Evolutionary conservation across 2,329 filamentous ascomycete species (phyloP).

Genomic region (Colletotrichum liaoningense): DNA sequence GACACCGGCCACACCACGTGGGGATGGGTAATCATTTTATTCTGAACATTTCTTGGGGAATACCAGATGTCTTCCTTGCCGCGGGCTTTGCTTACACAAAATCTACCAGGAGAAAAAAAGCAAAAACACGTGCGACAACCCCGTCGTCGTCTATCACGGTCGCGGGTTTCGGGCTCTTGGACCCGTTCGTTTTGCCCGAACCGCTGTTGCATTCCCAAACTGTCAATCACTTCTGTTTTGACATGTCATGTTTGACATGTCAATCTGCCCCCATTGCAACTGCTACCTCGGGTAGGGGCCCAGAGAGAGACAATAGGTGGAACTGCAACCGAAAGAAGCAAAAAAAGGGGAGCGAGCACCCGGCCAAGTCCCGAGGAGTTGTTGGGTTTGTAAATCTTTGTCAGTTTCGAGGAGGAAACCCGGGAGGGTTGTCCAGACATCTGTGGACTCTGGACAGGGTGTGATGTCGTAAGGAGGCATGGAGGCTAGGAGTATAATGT

Average conservation of each 20-base stretch:
- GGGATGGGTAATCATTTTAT: slow-evolving; percentile 27
- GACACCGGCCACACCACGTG: not conserved
- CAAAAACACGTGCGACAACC: slow-evolving; percentile 4
- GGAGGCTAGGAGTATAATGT: not conserved
- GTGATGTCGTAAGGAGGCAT: not conserved
- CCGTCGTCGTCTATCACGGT: not conserved
- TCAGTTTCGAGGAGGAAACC: slow-evolving; percentile 2
- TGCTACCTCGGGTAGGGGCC: slow-evolving; percentile 7
- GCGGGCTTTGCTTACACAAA: not conserved
- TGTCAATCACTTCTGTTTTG: slow-evolving; percentile 15
- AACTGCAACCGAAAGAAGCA: not conserved
- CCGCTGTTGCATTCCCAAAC: not conserved
- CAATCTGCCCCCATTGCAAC: slow-evolving; percentile 7
- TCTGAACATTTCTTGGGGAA: not conserved
- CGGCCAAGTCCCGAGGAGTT: slow-evolving; percentile 2
- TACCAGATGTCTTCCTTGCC: not conserved
- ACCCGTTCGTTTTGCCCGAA: not conserved
- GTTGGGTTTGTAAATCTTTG: slow-evolving; percentile 9
- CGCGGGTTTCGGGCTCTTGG: not conserved
- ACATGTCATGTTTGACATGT: slow-evolving; percentile 12
- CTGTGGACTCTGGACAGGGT: slow-evolving; percentile 3
- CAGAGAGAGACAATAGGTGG: not conserved
- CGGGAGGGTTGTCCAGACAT: not conserved
- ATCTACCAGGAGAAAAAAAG: not conserved
- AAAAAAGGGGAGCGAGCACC: slow-evolving; percentile 1